These are phyloP conservation scores for Phragmites australis DNA, from an alignment of 176 grass and related monocot genomes.

Conservation along the genomic window DNA sequence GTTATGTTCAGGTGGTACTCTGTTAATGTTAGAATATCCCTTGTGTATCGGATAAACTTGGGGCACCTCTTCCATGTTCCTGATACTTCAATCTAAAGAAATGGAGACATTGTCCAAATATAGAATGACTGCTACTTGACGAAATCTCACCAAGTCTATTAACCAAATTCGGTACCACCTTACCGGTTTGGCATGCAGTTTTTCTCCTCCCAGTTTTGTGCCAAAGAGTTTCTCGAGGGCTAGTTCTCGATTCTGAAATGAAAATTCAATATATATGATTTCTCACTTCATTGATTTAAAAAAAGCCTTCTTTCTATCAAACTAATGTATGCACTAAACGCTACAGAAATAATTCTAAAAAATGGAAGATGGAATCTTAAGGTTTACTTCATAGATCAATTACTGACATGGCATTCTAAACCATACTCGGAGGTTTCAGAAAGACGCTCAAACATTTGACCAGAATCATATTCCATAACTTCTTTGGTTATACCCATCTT, in stretches of 20 bases:
- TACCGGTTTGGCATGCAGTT: slow-evolving; percentile 57
- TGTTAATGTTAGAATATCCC: slow-evolving; percentile 47
- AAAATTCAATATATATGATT: not conserved
- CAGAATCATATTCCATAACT: slow-evolving; percentile 40
- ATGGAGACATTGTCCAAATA: not conserved
- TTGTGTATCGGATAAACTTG: slow-evolving; percentile 44
- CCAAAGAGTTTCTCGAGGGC: slow-evolving; percentile 51
- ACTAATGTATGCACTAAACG: not conserved
- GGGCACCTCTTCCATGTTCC: slow-evolving; percentile 55
- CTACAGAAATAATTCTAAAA: not conserved
- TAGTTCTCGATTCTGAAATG: slow-evolving; percentile 49
- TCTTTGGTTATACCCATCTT: slow-evolving; percentile 54
- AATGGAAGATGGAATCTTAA: not conserved
- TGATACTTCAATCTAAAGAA: slow-evolving; percentile 44
- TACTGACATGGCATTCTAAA: slow-evolving; percentile 49
- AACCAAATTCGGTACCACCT: not conserved
- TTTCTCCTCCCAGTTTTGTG: slow-evolving; percentile 27
- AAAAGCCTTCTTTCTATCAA: not conserved
- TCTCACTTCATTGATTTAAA: not conserved
- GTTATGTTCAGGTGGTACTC: slow-evolving; percentile 69
- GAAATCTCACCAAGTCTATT: not conserved
- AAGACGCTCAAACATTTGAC: slow-evolving; percentile 23
- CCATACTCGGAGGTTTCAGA: not conserved
- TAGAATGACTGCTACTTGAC: not conserved
- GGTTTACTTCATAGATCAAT: not conserved